phyloP scores from a whole-genome alignment of 1,284 basidiomycete genomes.

The Ustilago cynodontis region DNA sequence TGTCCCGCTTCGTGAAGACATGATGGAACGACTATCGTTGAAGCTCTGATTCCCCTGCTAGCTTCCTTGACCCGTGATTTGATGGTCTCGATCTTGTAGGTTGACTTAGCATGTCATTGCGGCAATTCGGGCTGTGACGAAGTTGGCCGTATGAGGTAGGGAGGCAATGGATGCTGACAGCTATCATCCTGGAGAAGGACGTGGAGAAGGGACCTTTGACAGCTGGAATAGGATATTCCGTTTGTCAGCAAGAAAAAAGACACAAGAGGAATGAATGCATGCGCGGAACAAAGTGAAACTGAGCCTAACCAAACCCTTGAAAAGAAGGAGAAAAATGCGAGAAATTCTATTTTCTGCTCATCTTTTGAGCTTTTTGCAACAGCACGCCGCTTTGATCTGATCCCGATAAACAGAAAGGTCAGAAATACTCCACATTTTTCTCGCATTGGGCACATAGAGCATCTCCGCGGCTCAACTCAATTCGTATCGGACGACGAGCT shows the following conservation, averaged over 20 bases:
- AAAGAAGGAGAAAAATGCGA: constrained; percentile 1
- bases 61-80: neutral
- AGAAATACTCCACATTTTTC: constrained; percentile 12
- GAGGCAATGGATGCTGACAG: neutral
- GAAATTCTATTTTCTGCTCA: constrained; percentile 10
- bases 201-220: neutral
- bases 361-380: neutral
- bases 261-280: neutral
- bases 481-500: neutral
- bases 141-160: neutral
- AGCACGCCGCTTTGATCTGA: constrained; percentile 6
- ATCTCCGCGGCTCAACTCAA: neutral
- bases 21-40: neutral
- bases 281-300: neutral
- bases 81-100: neutral
- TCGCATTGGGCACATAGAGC: neutral
- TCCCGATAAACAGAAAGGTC: neutral
- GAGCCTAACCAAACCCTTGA: constrained; percentile 9
- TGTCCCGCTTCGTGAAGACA: constrained; percentile 14
- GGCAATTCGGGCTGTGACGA: neutral
- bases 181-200: neutral
- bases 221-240: constrained; percentile 1
- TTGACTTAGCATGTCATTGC: constrained; percentile 7
- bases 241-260: constrained; percentile 13
- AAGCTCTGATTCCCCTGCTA: neutral